A percentile compares a stretch with the other conserved stretches of the same genome.
Conservation (phyloP, 1,284 basidiomycete species). For the Cryptococcus sp. region DNA sequence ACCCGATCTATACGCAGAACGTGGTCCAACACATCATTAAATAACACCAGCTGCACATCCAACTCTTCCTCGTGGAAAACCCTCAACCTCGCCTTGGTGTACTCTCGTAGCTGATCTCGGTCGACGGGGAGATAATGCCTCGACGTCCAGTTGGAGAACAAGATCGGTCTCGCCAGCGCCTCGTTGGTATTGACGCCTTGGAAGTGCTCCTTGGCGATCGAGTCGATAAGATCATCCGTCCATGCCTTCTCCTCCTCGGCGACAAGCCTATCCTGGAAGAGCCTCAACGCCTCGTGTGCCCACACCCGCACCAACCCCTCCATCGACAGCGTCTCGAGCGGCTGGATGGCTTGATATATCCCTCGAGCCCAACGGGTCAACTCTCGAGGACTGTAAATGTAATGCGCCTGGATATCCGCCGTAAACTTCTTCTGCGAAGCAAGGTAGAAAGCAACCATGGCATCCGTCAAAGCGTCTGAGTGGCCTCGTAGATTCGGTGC, state of each 20-base stretch:
- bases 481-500: conserved; percentile 89
- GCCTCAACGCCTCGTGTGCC: conserved; percentile 95
- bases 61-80: conserved; percentile 98
- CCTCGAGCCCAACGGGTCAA: conserved; percentile 97
- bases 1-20: conserved; percentile 96
- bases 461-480: conserved; percentile 88
- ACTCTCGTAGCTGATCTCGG: conserved; percentile 85
- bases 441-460: conserved; percentile 95
- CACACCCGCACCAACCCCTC: conserved; percentile 95
- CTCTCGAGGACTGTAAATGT: conserved; percentile 98
- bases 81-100: conserved; percentile 89
- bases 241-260: conserved; percentile 83
- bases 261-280: conserved; percentile 97
- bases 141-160: conserved; percentile 99
- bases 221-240: conserved; percentile 91
- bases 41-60: conserved; percentile 95
- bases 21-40: conserved; percentile 97
- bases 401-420: conserved; percentile 93
- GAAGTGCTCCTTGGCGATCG: conserved; percentile 81
- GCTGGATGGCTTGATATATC: conserved; percentile 92
- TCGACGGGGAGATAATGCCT: conserved; percentile 94
- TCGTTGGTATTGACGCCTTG: conserved; percentile 81
- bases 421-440: conserved; percentile 93
- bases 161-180: conserved; percentile 78
- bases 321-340: conserved; percentile 80